Evolutionary conservation across 2,329 filamentous ascomycete species (phyloP).

Genomic region (Talaromyces sp.): DNA sequence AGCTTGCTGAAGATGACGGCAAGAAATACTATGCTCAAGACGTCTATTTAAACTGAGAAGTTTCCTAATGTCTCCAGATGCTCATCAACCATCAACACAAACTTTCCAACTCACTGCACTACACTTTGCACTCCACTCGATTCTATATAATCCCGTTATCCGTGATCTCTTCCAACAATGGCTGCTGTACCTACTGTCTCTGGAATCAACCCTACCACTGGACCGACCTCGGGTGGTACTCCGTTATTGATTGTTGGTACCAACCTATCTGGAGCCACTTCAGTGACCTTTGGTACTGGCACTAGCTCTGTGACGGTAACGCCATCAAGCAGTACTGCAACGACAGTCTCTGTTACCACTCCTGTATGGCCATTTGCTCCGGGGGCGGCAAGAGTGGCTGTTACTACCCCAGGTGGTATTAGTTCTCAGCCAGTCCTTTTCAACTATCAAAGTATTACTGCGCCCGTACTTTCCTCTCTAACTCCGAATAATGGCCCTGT

Average conservation of each 20-base stretch:
- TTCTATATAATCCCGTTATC: not conserved
- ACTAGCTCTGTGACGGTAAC: not conserved
- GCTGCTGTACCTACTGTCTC: not conserved
- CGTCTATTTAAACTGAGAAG: not conserved
- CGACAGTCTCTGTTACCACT: slow-evolving; percentile 2
- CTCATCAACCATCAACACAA: not conserved
- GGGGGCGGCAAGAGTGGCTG: not conserved
- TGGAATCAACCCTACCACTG: slow-evolving; percentile 8
- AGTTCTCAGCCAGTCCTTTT: slow-evolving; percentile 5
- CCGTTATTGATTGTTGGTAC: slow-evolving; percentile 1
- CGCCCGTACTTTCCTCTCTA: not conserved
- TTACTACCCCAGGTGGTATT: not conserved
- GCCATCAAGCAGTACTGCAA: not conserved
- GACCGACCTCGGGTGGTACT: not conserved
- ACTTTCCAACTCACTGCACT: not conserved
- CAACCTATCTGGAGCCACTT: not conserved
- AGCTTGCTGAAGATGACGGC: not conserved
- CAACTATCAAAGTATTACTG: not conserved
- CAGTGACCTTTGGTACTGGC: not conserved
- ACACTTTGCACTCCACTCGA: not conserved
- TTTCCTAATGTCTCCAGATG: not conserved
- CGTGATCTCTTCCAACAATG: not conserved
- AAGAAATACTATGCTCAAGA: not conserved
- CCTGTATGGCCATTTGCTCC: not conserved
- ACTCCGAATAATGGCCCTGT: not conserved